Evolutionary conservation across 306 rosid species (phyloP), one percentile per base, ranked within the genome.

Genomic region (Quercus alba): DNA sequence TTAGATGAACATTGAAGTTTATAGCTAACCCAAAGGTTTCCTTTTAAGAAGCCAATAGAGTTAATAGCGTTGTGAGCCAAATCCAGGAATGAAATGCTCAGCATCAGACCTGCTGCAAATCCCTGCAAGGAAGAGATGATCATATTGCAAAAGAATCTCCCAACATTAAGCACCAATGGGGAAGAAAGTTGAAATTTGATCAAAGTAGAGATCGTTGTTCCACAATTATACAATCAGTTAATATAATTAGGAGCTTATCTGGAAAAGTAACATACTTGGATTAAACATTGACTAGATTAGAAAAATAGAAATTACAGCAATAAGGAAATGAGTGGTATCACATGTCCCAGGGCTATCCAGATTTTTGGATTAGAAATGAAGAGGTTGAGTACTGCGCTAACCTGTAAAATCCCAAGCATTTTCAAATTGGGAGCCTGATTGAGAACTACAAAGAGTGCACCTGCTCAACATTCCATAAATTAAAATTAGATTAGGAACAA

Each of bases 101-200:
- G 84, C 98, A 95, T 91, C 80, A 95, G 85, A 80, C 99, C 99
- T 68, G 97, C 98, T 52, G 99, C 99, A 87, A 95, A 95, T 75
- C 98, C 98, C 99, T 93, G 85, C 75, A 77, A 25, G 46, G 25
- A 84, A 23, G 68, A 69, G 73, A 71, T 57, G 44, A 44, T 35
- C 73, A 74, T 21, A 56, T 19, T n/a, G 30, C 5, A 35, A 23
- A 35, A 68, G 5, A 35, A 64, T 25, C 7, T 15, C 57, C 13
- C 14, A 20, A 59, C 28, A 61, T 51, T 30, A 35, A 38, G 54
- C 4, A 38, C 30, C 19, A 38, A 71, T 59, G 31, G 21, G 64
- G 25, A 35, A 63, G 49, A 38, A 56, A 21, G 19, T 28, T 44
- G 54, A 72, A 21, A 21, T 49, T 46, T 4, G 49, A 68, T 35